Percentiles rank a stretch among this genome's conserved stretches.
Evolutionary conservation across 257 asterid species (phyloP).

Genomic region (Solanum ahanhuiri): DNA sequence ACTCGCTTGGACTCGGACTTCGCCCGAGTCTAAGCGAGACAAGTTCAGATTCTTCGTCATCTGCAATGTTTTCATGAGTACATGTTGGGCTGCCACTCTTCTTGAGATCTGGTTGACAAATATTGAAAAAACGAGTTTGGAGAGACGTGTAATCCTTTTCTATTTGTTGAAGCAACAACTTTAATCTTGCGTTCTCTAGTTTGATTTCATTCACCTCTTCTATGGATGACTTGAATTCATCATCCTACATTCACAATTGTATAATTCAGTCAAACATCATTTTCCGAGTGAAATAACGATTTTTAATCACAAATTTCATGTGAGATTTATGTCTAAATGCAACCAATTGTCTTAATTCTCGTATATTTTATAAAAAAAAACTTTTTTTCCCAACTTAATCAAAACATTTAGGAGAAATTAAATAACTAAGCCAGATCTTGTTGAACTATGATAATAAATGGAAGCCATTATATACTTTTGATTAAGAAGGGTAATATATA

Average conservation of each 20-base stretch:
- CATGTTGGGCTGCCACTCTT: background rate
- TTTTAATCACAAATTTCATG: background rate
- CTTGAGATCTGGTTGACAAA: conserved; percentile 14
- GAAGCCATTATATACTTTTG: background rate
- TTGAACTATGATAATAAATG: background rate
- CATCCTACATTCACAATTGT: conserved; percentile 29
- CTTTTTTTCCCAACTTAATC: background rate
- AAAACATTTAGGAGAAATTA: background rate
- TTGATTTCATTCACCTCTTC: conserved; percentile 40
- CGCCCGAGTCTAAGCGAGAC: conserved; percentile 72
- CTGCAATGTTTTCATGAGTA: background rate
- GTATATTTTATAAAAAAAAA: background rate
- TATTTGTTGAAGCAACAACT: conserved; percentile 33
- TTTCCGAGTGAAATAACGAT: background rate
- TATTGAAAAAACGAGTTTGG: conserved; percentile 26
- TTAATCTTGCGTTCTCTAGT: conserved; percentile 64
- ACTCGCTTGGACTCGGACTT: conserved; percentile 12
- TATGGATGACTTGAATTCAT: conserved; percentile 32
- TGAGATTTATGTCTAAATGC: background rate
- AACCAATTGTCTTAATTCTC: background rate
- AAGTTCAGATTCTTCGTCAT: conserved; percentile 43
- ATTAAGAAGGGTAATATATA: background rate
- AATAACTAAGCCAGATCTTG: background rate
- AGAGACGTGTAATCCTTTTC: conserved; percentile 53
- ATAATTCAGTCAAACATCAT: background rate